These are phyloP conservation scores for Cladosporium austrohemisphaericum DNA, from an alignment of 2,329 filamentous ascomycete genomes.

Conservation along the genomic window DNA sequence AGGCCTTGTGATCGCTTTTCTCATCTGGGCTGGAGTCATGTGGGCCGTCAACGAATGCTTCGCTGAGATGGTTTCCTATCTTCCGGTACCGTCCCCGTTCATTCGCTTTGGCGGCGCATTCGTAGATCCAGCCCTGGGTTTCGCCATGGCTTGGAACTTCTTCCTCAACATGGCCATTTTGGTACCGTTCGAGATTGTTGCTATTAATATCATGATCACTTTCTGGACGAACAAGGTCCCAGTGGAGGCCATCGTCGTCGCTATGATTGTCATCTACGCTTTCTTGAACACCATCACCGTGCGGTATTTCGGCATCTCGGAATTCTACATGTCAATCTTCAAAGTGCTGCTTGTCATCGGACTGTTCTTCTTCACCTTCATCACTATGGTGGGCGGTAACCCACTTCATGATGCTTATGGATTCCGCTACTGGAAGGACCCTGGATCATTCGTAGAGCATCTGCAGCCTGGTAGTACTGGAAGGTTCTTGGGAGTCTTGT, in stretches of 20 bases:
- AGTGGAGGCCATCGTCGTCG: conserved; percentile 15
- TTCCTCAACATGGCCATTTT: conserved; percentile 15
- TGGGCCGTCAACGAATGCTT: conserved; percentile 20
- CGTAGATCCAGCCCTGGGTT: conserved; percentile 69
- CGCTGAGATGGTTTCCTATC: conserved; percentile 67
- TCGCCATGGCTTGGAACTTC: conserved; percentile 40
- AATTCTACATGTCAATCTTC: conserved; percentile 52
- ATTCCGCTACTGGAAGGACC: conserved; percentile 40
- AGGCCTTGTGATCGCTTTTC: conserved; percentile 37
- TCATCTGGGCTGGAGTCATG: conserved; percentile 30
- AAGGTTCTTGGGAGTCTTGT: conserved; percentile 47
- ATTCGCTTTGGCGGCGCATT: conserved; percentile 71
- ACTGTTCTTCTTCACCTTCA: conserved; percentile 31
- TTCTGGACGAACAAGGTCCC: conserved; percentile 18
- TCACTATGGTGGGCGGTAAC: conserved; percentile 35
- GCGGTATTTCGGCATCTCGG: conserved; percentile 43
- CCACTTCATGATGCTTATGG: conserved; percentile 37
- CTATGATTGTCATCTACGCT: conserved; percentile 16
- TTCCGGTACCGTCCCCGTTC: conserved; percentile 72
- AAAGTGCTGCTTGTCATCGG: conserved; percentile 33
- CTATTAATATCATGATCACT: conserved; percentile 14
- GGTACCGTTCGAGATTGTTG: conserved; percentile 11
- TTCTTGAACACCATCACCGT: conserved; percentile 43
- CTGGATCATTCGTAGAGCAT: conserved; percentile 28
- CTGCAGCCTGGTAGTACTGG: conserved; percentile 13